A percentile compares a stretch with the other conserved stretches of the same genome.
phyloP scores from a whole-genome alignment of 345 rosid species.

The Ceriops tagal region DNA sequence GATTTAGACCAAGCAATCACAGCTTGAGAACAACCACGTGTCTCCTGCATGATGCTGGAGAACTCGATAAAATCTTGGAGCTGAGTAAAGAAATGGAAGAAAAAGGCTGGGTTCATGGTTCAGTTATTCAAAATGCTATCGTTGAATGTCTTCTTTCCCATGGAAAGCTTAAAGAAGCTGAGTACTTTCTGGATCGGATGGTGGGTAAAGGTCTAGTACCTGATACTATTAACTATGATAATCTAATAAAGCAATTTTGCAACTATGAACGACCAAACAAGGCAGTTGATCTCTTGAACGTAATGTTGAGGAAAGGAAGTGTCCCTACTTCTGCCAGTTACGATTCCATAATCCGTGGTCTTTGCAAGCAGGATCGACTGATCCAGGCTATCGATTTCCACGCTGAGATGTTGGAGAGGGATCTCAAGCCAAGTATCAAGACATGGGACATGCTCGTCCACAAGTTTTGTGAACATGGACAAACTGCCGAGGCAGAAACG shows the following conservation, averaged over 20 bases:
- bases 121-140: slow-evolving; percentile 46
- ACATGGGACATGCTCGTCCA: slow-evolving; percentile 45
- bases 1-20: slow-evolving; percentile 49
- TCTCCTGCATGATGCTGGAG: slow-evolving; percentile 42
- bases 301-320: slow-evolving; percentile 54
- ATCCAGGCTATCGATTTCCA: slow-evolving; percentile 56
- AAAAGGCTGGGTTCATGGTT: slow-evolving; percentile 43
- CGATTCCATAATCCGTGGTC: slow-evolving; percentile 45
- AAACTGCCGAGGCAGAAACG: slow-evolving; percentile 49
- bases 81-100: slow-evolving; percentile 55
- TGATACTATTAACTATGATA: slow-evolving; percentile 40
- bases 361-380: slow-evolving; percentile 40
- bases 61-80: slow-evolving; percentile 40
- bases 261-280: slow-evolving; percentile 33
- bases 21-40: slow-evolving; percentile 47
- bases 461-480: slow-evolving; percentile 38
- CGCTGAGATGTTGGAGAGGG: slow-evolving; percentile 53
- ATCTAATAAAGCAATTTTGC: slow-evolving; percentile 54
- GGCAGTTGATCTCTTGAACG: slow-evolving; percentile 59
- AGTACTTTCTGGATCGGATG: slow-evolving; percentile 45
- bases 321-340: slow-evolving; percentile 51
- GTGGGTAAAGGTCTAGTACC: slow-evolving; percentile 35
- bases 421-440: slow-evolving; percentile 48
- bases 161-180: slow-evolving; percentile 50
- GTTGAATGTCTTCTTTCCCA: slow-evolving; percentile 41